phyloP scores from a whole-genome alignment of 139 green algal species.

The Ettlia oleoabundans region DNA sequence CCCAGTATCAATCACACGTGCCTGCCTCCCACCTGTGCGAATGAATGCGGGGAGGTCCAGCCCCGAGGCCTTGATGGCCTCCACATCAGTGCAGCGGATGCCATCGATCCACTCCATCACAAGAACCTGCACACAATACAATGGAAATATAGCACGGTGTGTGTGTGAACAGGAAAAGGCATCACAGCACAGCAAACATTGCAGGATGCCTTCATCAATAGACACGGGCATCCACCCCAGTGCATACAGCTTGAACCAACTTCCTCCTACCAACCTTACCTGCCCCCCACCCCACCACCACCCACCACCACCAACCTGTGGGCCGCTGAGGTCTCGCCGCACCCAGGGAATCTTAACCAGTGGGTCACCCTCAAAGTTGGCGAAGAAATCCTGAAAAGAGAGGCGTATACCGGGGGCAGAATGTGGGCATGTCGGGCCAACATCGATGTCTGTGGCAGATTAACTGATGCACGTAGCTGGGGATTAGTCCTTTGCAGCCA shows the following conservation, averaged over 20 bases:
- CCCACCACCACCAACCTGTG: not conserved
- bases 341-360: conserved; percentile 98
- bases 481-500: no score
- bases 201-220: no score
- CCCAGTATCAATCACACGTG: no score
- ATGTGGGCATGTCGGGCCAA: not conserved
- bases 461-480: no score
- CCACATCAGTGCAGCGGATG: conserved; percentile 89
- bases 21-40: no score
- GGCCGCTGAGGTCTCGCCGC: conserved; percentile 79
- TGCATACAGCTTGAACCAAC: no score
- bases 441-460: not conserved
- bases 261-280: no score
- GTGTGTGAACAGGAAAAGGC: no score
- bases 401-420: not conserved
- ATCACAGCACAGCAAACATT: no score
- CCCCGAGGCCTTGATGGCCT: conserved; percentile 62
- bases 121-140: conserved; percentile 62
- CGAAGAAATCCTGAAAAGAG: conserved; percentile 82
- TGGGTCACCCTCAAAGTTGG: conserved; percentile 92
- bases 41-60: conserved; percentile 66
- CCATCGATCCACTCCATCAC: conserved; percentile 99
- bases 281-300: no score
- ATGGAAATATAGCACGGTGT: not conserved
- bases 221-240: no score